Percentiles rank a stretch among this genome's conserved stretches.
phyloP scores from a whole-genome alignment of 2,329 filamentous ascomycete species.

The Colletotrichum eleusines region DNA sequence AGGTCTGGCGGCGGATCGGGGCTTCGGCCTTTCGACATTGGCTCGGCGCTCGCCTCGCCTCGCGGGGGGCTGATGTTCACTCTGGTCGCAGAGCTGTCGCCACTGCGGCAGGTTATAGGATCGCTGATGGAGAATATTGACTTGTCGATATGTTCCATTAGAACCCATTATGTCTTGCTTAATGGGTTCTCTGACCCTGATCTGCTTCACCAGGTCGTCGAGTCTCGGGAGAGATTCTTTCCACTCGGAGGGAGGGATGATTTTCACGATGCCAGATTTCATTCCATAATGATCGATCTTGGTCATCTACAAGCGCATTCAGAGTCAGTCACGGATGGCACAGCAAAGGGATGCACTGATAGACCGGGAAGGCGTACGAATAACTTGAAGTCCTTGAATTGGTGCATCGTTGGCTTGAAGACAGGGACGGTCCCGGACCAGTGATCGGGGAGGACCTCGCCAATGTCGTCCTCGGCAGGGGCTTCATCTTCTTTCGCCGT shows the following conservation, averaged over 20 bases:
- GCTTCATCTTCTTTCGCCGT: slow-evolving; percentile 44
- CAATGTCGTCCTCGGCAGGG: slow-evolving; percentile 66
- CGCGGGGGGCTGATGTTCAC: slow-evolving; percentile 94
- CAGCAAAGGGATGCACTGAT: slow-evolving; percentile 10
- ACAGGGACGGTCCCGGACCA: slow-evolving; percentile 94
- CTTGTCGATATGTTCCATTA: slow-evolving; percentile 94
- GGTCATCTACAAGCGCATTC: slow-evolving; percentile 65
- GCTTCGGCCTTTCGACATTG: slow-evolving; percentile 65
- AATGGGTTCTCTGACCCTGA: slow-evolving; percentile 96
- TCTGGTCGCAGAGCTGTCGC: slow-evolving; percentile 92
- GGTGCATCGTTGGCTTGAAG: slow-evolving; percentile 94
- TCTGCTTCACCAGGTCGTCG: slow-evolving; percentile 88
- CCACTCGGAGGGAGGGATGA: slow-evolving; percentile 95
- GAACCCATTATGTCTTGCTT: slow-evolving; percentile 98
- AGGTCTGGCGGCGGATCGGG: slow-evolving; percentile 53
- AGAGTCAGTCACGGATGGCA: slow-evolving; percentile 46
- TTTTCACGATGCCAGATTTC: slow-evolving; percentile 96
- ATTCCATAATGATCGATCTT: slow-evolving; percentile 95
- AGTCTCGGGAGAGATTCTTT: slow-evolving; percentile 82
- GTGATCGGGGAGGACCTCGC: slow-evolving; percentile 85
- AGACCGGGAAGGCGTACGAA: slow-evolving; percentile 71
- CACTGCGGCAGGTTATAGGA: slow-evolving; percentile 98
- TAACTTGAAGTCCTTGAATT: slow-evolving; percentile 93
- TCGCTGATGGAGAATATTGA: slow-evolving; percentile 95
- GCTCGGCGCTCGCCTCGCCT: slow-evolving; percentile 84